Evolutionary conservation across 2,329 filamentous ascomycete species (phyloP).

Genomic region (Orbilia ellipsospora): DNA sequence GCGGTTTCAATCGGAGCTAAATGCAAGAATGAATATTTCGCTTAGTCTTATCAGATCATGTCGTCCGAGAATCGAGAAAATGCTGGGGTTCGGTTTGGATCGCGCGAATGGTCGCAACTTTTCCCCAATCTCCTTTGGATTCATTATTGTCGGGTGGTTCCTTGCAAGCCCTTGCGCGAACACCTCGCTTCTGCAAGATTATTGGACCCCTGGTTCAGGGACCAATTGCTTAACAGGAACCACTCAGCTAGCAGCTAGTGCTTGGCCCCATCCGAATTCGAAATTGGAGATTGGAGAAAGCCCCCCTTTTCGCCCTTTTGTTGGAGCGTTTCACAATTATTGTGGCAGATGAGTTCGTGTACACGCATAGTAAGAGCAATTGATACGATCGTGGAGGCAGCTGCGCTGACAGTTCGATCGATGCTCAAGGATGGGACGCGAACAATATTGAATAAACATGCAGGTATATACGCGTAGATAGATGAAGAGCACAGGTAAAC

Average conservation of each 20-base stretch:
- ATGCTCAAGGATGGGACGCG: too few relatives aligned
- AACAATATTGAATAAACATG: too few relatives aligned
- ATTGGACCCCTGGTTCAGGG: slow-evolving; percentile 50
- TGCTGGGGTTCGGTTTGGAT: slow-evolving; percentile 11
- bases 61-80: slow-evolving; percentile 2
- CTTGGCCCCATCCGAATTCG: slow-evolving; percentile 26
- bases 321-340: slow-evolving; percentile 31
- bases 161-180: slow-evolving; percentile 18
- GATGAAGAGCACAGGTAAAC: too few relatives aligned
- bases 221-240: slow-evolving; percentile 27
- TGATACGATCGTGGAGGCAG: too few relatives aligned
- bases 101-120: slow-evolving; percentile 17
- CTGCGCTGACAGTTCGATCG: too few relatives aligned
- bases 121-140: neutral
- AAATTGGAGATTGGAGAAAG: slow-evolving; percentile 32
- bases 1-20: neutral
- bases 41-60: slow-evolving; percentile 46
- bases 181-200: slow-evolving; percentile 52
- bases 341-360: slow-evolving; percentile 4
- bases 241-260: slow-evolving; percentile 30
- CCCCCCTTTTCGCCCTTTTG: slow-evolving; percentile 32
- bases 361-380: neutral
- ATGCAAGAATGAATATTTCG: slow-evolving; percentile 4
- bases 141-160: slow-evolving; percentile 26
- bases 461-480: too few relatives aligned